A percentile compares a stretch with the other conserved stretches of the same genome.
phyloP scores from a whole-genome alignment of 768 basidiomycete genomes.

The Tylopilus intermedius region DNA sequence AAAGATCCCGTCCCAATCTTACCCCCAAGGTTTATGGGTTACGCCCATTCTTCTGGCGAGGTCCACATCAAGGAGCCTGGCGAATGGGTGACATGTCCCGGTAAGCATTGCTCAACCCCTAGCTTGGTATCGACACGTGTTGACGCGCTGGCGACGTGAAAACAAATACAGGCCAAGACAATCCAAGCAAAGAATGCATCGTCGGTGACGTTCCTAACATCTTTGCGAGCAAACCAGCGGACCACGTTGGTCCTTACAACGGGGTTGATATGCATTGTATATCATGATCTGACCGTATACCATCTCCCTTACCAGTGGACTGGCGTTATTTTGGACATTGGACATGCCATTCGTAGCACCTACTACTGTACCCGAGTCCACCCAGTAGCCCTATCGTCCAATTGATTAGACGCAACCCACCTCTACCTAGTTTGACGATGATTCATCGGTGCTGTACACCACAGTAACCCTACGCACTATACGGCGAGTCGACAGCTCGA shows the following conservation, averaged over 20 bases:
- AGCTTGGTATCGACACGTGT: too few relatives aligned
- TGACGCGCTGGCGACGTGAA: too few relatives aligned
- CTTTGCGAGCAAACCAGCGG: constrained; percentile 31
- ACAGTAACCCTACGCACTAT: too few relatives aligned
- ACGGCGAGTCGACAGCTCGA: too few relatives aligned
- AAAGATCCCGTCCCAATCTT: constrained; percentile 36
- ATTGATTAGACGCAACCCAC: too few relatives aligned
- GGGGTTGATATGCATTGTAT: neutral
- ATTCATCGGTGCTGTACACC: too few relatives aligned
- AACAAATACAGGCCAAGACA: constrained; percentile 39
- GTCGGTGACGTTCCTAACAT: constrained; percentile 34
- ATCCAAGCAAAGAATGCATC: constrained; percentile 35
- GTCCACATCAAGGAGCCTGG: constrained; percentile 39
- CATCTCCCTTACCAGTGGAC: too few relatives aligned
- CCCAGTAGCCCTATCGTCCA: too few relatives aligned
- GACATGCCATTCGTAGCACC: constrained; percentile 11
- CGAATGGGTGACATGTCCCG: constrained; percentile 51
- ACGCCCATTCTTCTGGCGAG: constrained; percentile 37
- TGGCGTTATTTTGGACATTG: too few relatives aligned
- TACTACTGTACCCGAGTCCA: too few relatives aligned
- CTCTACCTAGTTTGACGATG: too few relatives aligned
- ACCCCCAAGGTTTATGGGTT: constrained; percentile 33
- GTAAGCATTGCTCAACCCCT: constrained; percentile 14
- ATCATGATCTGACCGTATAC: neutral
- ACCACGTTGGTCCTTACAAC: constrained; percentile 43